Percentiles rank a stretch among this genome's conserved stretches.
Evolutionary conservation across 2,329 filamentous ascomycete species (phyloP).

Genomic region (Trichoderma semiorbis): DNA sequence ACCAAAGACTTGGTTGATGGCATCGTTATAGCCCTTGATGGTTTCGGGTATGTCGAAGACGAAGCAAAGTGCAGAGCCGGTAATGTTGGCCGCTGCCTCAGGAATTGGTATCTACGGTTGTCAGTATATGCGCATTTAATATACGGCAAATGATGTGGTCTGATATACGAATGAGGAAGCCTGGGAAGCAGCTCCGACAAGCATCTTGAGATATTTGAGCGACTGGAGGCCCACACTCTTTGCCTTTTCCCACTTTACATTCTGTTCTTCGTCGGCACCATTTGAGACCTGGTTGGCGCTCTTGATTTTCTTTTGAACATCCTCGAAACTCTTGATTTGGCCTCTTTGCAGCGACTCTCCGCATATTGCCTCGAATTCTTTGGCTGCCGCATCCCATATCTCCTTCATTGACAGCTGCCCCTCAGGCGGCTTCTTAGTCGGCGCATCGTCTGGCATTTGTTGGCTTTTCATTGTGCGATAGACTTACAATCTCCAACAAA

Average conservation of each 20-base stretch:
- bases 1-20: background rate
- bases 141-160: background rate
- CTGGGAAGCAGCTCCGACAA: background rate
- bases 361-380: background rate
- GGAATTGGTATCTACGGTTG: background rate
- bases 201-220: constrained; percentile 4
- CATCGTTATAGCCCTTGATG: background rate
- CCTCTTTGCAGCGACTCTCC: background rate
- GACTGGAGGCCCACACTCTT: background rate
- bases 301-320: background rate
- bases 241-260: background rate
- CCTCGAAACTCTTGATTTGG: background rate
- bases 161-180: background rate
- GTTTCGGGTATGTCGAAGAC: background rate
- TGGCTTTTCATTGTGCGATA: background rate
- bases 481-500: background rate
- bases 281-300: background rate
- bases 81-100: background rate
- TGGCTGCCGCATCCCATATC: background rate
- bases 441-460: background rate
- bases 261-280: background rate
- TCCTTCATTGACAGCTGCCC: background rate
- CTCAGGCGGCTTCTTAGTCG: background rate
- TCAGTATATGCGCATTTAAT: background rate
- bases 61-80: background rate